Conservation (phyloP, 2,329 filamentous ascomycete species). For the Aspergillus oerlinghausenensis region DNA sequence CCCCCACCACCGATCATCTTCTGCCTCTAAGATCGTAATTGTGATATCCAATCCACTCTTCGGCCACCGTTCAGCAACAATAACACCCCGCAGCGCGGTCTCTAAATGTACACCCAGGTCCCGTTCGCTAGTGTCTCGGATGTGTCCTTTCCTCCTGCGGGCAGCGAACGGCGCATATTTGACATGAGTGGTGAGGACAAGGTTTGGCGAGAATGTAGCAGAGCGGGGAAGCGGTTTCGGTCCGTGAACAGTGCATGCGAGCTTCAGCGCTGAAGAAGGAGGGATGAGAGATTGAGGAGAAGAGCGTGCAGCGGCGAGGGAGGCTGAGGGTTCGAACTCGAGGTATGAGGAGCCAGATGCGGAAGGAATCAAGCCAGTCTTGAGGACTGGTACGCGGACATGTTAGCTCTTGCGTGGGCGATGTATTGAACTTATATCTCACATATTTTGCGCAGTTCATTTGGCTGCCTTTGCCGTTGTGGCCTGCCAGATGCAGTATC, state of each 20-base stretch:
- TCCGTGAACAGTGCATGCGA: constrained; percentile 89
- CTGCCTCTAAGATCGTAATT: constrained; percentile 87
- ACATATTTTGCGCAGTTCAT: constrained; percentile 84
- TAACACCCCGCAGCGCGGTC: constrained; percentile 79
- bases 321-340: constrained; percentile 48
- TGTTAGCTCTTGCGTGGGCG: constrained; percentile 10
- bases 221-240: constrained; percentile 85
- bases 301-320: constrained; percentile 40
- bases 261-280: constrained; percentile 69
- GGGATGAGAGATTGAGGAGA: constrained; percentile 47
- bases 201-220: constrained; percentile 85
- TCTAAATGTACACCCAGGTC: constrained; percentile 90
- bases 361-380: constrained; percentile 87
- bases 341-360: constrained; percentile 82
- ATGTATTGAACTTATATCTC: constrained; percentile 38
- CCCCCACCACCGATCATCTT: constrained; percentile 70
- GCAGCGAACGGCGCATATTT: constrained; percentile 97
- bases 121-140: constrained; percentile 79
- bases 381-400: constrained; percentile 59
- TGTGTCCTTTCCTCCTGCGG: constrained; percentile 73
- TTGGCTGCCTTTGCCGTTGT: constrained; percentile 56
- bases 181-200: constrained; percentile 86
- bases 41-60: constrained; percentile 97
- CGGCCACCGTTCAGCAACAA: constrained; percentile 95
- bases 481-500: constrained; percentile 48